Conservation (phyloP, 2,329 filamentous ascomycete genomes). For the Moelleriella libera region DNA sequence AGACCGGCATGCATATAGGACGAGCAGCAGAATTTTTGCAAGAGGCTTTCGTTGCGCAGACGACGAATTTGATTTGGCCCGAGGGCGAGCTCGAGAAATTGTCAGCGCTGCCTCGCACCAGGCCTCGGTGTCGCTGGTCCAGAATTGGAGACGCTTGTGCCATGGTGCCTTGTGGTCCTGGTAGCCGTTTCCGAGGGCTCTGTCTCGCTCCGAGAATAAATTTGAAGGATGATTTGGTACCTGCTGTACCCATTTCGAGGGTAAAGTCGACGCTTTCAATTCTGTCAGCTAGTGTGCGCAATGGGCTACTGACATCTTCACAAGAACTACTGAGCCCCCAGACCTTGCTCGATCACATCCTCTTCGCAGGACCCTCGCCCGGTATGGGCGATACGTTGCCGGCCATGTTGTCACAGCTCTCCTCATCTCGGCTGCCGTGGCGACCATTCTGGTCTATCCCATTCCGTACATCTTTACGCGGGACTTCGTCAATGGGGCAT, state of each 20-base stretch:
- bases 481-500: slow-evolving; percentile 56
- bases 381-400: slow-evolving; percentile 56
- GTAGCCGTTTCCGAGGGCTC: not conserved
- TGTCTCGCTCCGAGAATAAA: not conserved
- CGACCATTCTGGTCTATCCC: slow-evolving; percentile 57
- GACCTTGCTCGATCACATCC: slow-evolving; percentile 50
- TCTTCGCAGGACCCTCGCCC: slow-evolving; percentile 48
- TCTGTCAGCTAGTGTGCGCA: not conserved
- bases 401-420: slow-evolving; percentile 63
- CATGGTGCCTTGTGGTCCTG: not conserved
- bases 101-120: too few relatives aligned
- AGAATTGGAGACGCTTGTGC: not conserved
- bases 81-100: too few relatives aligned
- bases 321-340: slow-evolving; percentile 61
- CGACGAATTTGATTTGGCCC: too few relatives aligned
- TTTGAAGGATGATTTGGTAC: slow-evolving; percentile 1
- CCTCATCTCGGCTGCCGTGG: slow-evolving; percentile 57
- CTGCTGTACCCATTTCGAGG: slow-evolving; percentile 7
- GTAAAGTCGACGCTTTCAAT: not conserved
- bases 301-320: not conserved
- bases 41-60: too few relatives aligned
- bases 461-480: slow-evolving; percentile 62
- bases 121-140: not conserved
- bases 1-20: too few relatives aligned
- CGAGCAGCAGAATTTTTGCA: too few relatives aligned